Conservation (phyloP, 179 eudicot genomes). For the Gypsophila paniculata region DNA sequence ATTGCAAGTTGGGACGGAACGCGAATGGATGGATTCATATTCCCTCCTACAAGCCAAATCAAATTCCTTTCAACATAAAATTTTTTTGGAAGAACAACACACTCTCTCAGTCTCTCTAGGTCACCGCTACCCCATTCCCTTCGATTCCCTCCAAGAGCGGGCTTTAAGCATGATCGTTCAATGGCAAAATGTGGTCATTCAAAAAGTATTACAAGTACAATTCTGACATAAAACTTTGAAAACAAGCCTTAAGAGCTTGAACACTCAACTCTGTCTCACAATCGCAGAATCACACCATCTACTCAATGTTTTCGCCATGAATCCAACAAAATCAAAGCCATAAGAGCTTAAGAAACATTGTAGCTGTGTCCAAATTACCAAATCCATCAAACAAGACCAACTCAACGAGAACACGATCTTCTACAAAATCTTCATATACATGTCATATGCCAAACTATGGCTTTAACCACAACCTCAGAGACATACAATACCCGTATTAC, state of each 20-base stretch:
- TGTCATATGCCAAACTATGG: slow-evolving; percentile 1
- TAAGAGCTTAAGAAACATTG: not conserved
- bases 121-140: no score
- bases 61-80: no score
- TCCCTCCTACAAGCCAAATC: no score
- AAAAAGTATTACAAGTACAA: no score
- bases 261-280: no score
- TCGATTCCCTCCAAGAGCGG: not conserved
- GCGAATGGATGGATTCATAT: no score
- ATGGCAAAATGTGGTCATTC: not conserved
- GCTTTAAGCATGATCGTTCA: not conserved
- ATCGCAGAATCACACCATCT: not conserved
- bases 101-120: no score
- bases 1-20: no score
- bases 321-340: not conserved
- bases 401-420: not conserved
- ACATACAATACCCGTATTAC: not conserved
- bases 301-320: not conserved
- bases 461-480: not conserved
- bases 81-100: no score
- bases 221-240: no score
- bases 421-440: not conserved
- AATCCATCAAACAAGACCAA: not conserved
- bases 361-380: not conserved
- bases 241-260: no score